Percentiles rank a stretch among this genome's conserved stretches.
Conservation (phyloP, 1,139 yeast genomes). For the Yamadazyma triangularis region DNA sequence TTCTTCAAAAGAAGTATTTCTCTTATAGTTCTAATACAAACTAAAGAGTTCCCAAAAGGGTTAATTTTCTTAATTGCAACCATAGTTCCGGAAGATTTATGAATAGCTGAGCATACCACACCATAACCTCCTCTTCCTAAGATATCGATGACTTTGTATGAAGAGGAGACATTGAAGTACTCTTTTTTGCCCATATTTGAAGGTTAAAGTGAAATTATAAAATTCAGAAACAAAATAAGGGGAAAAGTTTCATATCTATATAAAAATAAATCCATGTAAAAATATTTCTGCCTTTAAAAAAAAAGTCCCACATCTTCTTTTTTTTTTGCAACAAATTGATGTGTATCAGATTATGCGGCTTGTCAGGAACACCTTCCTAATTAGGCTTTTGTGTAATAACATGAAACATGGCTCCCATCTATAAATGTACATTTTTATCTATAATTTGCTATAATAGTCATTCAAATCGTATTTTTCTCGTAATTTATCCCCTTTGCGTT, state of each 20-base stretch:
- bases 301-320: too few species aligned
- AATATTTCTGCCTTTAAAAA: too few species aligned
- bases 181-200: constrained; percentile 12
- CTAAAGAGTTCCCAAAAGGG: constrained; percentile 34
- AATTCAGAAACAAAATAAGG: too few species aligned
- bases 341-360: too few species aligned
- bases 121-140: constrained; percentile 40
- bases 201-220: too few species aligned
- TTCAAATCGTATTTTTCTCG: constrained; percentile 64
- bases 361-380: too few species aligned
- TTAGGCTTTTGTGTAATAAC: too few species aligned
- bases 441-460: constrained; percentile 46
- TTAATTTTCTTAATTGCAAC: constrained; percentile 44
- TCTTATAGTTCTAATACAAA: constrained; percentile 39
- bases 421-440: constrained; percentile 2
- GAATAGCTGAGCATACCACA: constrained; percentile 37
- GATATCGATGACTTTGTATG: constrained; percentile 39
- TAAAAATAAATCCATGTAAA: too few species aligned
- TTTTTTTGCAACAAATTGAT: too few species aligned
- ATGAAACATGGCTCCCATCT: too few species aligned
- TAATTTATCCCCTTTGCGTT: constrained; percentile 56
- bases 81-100: constrained; percentile 31
- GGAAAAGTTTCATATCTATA: too few species aligned
- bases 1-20: constrained; percentile 34
- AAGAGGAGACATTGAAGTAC: constrained; percentile 26